phyloP scores from a whole-genome alignment of 2,329 filamentous ascomycete species.

The Pyrenochaeta sp. region DNA sequence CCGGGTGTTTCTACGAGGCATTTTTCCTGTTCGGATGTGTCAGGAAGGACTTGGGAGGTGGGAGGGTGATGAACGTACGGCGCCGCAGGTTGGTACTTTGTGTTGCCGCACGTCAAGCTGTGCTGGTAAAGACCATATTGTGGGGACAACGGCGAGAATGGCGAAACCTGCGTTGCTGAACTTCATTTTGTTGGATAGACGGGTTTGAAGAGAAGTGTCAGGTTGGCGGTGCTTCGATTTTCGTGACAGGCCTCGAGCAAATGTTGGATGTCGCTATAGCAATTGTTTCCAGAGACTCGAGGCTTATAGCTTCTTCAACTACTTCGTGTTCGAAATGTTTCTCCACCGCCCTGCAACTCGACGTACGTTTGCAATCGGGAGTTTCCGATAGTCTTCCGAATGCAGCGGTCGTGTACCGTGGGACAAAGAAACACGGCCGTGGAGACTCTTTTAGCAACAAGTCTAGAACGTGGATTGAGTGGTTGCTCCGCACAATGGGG shows the following conservation, averaged over 20 bases:
- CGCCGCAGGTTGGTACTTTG: slow-evolving; percentile 25
- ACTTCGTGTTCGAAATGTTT: not conserved
- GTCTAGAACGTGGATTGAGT: not conserved
- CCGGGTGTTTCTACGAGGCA: slow-evolving; percentile 21
- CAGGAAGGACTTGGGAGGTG: not conserved
- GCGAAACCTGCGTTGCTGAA: slow-evolving; percentile 10
- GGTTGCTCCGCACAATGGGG: not conserved
- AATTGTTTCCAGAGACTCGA: not conserved
- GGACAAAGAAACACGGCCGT: slow-evolving; percentile 23
- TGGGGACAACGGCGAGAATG: slow-evolving; percentile 11
- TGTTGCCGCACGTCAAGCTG: slow-evolving; percentile 5
- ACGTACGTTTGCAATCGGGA: slow-evolving; percentile 21
- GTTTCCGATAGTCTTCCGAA: slow-evolving; percentile 15
- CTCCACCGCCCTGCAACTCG: slow-evolving; percentile 10
- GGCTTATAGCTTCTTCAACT: not conserved
- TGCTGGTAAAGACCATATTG: slow-evolving; percentile 16
- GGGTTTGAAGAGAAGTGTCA: not conserved
- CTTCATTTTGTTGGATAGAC: slow-evolving; percentile 16
- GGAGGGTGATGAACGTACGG: slow-evolving; percentile 8
- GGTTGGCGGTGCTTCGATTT: not conserved
- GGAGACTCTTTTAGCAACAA: not conserved
- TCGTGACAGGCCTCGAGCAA: not conserved
- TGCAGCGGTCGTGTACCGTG: slow-evolving; percentile 20
- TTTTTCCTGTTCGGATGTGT: slow-evolving; percentile 5
- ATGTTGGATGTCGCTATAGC: not conserved